Conservation (phyloP, 208 protist genomes). For the Phytomonas francai region DNA sequence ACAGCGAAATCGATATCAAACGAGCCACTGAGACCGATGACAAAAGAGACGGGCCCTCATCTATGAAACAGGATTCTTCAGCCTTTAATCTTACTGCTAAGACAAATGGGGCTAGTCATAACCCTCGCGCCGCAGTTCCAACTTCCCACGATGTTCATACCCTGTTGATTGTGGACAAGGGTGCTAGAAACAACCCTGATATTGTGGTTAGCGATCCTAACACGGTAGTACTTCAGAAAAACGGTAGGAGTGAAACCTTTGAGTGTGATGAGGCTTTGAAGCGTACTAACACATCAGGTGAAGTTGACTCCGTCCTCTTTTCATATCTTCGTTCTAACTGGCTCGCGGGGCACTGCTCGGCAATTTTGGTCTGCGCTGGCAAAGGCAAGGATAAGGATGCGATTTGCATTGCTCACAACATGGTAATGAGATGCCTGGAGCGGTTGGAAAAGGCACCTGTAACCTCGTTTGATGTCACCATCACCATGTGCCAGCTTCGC, state of each 20-base stretch:
- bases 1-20: constrained; percentile 40
- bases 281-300: constrained; percentile 21
- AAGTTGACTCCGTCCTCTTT: constrained; percentile 62
- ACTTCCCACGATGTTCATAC: constrained; percentile 75
- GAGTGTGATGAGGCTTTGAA: constrained; percentile 58
- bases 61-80: background rate
- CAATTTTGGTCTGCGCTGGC: constrained; percentile 45
- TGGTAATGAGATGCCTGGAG: constrained; percentile 40
- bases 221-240: constrained; percentile 40
- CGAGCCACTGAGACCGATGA: constrained; percentile 18
- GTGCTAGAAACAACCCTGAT: constrained; percentile 8
- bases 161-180: constrained; percentile 49
- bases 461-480: constrained; percentile 52
- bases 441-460: constrained; percentile 35
- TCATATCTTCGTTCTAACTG: constrained; percentile 61
- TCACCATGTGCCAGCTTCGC: constrained; percentile 49
- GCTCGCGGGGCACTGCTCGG: constrained; percentile 63
- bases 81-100: background rate
- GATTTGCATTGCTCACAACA: constrained; percentile 24
- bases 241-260: constrained; percentile 66
- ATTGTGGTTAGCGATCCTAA: constrained; percentile 41
- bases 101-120: constrained; percentile 13
- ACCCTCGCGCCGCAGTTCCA: constrained; percentile 39
- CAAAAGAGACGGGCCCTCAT: background rate
- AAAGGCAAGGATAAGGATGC: constrained; percentile 28